These are phyloP conservation scores for Pseudonitzschia multiseries DNA, from an alignment of 108 stramenopile species.

Conservation along the genomic window DNA sequence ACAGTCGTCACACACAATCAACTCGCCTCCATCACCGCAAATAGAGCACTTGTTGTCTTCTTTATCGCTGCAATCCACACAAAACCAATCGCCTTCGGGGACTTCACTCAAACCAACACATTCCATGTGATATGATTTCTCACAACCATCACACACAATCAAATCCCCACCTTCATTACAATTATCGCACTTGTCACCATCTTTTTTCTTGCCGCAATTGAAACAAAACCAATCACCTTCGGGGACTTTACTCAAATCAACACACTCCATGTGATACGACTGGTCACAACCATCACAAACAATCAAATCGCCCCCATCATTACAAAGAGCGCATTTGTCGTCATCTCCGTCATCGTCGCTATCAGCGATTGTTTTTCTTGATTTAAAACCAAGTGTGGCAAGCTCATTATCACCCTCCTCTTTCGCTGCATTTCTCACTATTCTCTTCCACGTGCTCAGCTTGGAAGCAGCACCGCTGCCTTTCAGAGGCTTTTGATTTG, in stretches of 20 bases:
- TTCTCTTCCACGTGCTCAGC: conserved; percentile 8
- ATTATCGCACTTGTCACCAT: conserved; percentile 48
- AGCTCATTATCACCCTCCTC: conserved; percentile 3
- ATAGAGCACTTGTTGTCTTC: conserved; percentile 38
- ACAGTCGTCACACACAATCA: conserved; percentile 80
- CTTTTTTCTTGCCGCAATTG: conserved; percentile 35
- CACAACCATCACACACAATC: conserved; percentile 77
- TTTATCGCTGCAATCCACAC: conserved; percentile 43
- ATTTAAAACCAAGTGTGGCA: neutral
- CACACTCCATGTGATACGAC: conserved; percentile 72
- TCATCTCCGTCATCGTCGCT: conserved; percentile 31
- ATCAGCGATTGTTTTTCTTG: neutral
- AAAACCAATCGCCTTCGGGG: conserved; percentile 83
- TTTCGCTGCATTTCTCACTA: conserved; percentile 1
- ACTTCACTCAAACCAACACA: conserved; percentile 60
- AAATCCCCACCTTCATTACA: conserved; percentile 63
- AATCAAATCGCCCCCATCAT: conserved; percentile 54
- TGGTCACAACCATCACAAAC: conserved; percentile 83
- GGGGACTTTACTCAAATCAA: conserved; percentile 60
- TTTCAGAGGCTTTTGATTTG: neutral
- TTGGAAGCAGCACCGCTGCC: neutral
- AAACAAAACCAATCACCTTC: conserved; percentile 81
- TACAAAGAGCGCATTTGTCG: conserved; percentile 50
- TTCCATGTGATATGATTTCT: conserved; percentile 65
- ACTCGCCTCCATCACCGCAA: conserved; percentile 59